These are phyloP conservation scores for Cercospora canescens DNA, from an alignment of 2,329 filamentous ascomycete species.

Conservation along the genomic window DNA sequence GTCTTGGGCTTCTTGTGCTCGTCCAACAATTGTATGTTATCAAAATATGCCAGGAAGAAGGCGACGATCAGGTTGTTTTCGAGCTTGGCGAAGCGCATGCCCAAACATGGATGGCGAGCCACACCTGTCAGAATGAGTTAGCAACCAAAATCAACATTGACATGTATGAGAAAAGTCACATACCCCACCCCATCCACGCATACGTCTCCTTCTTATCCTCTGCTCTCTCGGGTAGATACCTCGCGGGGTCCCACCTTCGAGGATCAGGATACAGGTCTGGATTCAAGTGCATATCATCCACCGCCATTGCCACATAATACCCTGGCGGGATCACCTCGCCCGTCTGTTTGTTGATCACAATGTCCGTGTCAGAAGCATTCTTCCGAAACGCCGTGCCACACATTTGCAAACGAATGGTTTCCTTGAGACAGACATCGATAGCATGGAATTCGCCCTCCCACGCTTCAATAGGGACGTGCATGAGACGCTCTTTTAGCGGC, in stretches of 20 bases:
- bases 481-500: constrained; percentile 42
- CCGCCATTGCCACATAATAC: constrained; percentile 48
- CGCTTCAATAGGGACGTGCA: constrained; percentile 50
- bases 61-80: constrained; percentile 54
- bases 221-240: constrained; percentile 49
- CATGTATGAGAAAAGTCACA: neutral
- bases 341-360: constrained; percentile 43
- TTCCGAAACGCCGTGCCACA: constrained; percentile 53
- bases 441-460: constrained; percentile 59
- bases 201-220: constrained; percentile 48
- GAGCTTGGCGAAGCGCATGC: constrained; percentile 53
- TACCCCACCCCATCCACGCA: constrained; percentile 40
- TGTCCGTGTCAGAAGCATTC: constrained; percentile 49
- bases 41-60: constrained; percentile 52
- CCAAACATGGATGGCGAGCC: constrained; percentile 46
- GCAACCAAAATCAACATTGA: neutral
- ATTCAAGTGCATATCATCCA: constrained; percentile 54
- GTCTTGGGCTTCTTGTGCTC: constrained; percentile 37
- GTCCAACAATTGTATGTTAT: constrained; percentile 50
- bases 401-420: constrained; percentile 54
- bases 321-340: constrained; percentile 53
- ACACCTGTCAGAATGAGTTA: constrained; percentile 18
- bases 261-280: constrained; percentile 52
- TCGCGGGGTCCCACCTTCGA: constrained; percentile 50
- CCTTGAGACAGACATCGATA: constrained; percentile 54